Evolutionary conservation across 345 rosid species (phyloP).

Genomic region (Syzygium aromaticum): DNA sequence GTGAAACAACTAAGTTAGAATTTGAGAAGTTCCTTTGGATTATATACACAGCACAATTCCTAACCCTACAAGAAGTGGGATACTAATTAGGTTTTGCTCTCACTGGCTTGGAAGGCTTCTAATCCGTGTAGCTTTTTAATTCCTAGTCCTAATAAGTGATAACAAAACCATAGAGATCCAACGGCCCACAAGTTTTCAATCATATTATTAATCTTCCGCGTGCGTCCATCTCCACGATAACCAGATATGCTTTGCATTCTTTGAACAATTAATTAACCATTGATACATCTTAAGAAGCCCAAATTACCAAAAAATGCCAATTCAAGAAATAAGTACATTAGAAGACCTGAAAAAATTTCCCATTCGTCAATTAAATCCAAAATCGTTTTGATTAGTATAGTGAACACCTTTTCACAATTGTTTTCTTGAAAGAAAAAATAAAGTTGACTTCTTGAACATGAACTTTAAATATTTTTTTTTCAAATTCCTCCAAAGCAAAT

Average conservation of each 20-base stretch:
- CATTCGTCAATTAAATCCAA: not conserved
- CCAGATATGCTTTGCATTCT: not conserved
- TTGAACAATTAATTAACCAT: not conserved
- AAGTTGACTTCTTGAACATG: not conserved
- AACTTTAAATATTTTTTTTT: not conserved
- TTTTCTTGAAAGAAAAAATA: not conserved
- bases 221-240: not conserved
- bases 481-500: not conserved
- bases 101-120: not conserved
- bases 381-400: not conserved
- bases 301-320: not conserved
- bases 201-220: not conserved
- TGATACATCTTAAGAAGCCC: not conserved
- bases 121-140: not conserved
- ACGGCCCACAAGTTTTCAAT: not conserved
- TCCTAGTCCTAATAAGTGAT: not conserved
- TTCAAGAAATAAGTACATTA: not conserved
- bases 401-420: not conserved
- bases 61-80: not conserved
- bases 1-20: rapidly evolving
- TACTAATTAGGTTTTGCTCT: not conserved
- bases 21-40: not conserved
- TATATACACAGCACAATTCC: not conserved
- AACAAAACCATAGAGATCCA: not conserved
- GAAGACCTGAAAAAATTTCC: not conserved